Evolutionary conservation across 805 yeast genomes (phyloP).

Genomic region (Nakazawaea holstii): DNA sequence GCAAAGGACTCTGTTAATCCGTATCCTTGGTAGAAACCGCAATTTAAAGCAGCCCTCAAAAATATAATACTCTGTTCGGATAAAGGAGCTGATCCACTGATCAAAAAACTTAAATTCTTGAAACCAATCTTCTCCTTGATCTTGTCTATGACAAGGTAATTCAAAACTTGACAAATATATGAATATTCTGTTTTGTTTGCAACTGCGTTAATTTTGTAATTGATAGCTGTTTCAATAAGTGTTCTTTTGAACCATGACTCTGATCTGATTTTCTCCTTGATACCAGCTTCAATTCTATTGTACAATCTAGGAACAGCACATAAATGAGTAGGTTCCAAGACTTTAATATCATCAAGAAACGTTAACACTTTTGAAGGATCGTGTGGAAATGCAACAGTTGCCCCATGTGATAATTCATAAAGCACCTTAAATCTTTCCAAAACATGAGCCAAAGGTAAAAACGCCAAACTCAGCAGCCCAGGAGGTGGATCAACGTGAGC

Average conservation of each 20-base stretch:
- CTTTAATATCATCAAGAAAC: constrained; percentile 52
- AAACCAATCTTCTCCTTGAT: constrained; percentile 40
- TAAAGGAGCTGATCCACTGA: constrained; percentile 68
- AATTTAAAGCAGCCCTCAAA: constrained; percentile 46
- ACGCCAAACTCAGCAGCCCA: constrained; percentile 29
- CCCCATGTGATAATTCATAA: constrained; percentile 3
- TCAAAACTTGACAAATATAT: constrained; percentile 29
- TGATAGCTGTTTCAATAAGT: constrained; percentile 12
- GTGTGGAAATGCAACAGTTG: constrained; percentile 48
- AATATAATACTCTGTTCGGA: constrained; percentile 55
- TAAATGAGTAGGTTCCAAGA: constrained; percentile 47
- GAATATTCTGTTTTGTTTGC: constrained; percentile 12
- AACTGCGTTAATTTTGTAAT: constrained; percentile 6
- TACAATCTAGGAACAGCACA: constrained; percentile 64
- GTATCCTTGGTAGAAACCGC: constrained; percentile 48
- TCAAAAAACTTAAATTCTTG: constrained; percentile 31
- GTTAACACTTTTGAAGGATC: constrained; percentile 29
- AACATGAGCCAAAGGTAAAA: constrained; percentile 57
- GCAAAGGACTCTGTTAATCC: constrained; percentile 65
- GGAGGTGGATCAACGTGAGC: constrained; percentile 26
- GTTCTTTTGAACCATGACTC: constrained; percentile 20
- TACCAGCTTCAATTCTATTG: constrained; percentile 56
- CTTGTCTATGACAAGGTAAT: constrained; percentile 30
- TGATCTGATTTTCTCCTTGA: constrained; percentile 39
- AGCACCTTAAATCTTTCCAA: constrained; percentile 36